phyloP scores from a whole-genome alignment of 2,329 filamentous ascomycete species.

The Ceratocystis diversiconidia region DNA sequence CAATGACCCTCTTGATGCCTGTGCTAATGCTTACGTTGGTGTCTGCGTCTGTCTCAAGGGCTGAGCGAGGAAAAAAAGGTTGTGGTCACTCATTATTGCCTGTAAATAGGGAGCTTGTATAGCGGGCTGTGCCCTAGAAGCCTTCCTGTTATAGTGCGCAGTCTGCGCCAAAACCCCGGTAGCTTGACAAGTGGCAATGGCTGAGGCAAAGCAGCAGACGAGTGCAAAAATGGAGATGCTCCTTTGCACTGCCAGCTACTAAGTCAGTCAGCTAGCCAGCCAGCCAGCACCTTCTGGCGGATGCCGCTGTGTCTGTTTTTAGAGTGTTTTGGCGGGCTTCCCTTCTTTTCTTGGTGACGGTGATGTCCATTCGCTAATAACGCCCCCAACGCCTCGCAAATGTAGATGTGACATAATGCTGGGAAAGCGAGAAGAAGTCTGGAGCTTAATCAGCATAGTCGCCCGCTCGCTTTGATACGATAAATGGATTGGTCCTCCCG shows the following conservation, averaged over 20 bases:
- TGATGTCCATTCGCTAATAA: not conserved
- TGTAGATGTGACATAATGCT: too few species aligned
- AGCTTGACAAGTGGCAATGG: not conserved
- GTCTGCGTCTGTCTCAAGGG: not conserved
- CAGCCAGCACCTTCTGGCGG: not conserved
- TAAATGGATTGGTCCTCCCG: not conserved
- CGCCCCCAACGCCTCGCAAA: not conserved
- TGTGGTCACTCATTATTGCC: too few species aligned
- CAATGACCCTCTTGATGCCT: not conserved
- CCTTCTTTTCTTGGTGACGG: not conserved
- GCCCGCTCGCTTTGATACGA: not conserved
- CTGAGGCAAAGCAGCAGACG: not conserved
- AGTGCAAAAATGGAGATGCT: not conserved
- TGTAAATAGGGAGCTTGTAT: too few species aligned
- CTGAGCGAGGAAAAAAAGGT: not conserved
- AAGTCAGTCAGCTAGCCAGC: too few species aligned
- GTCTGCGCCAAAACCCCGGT: not conserved
- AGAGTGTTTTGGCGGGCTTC: not conserved
- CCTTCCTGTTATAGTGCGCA: not conserved
- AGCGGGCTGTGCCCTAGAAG: not conserved
- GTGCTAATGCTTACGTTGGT: not conserved
- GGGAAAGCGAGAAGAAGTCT: not conserved
- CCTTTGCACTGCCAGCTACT: not conserved
- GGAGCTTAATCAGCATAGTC: not conserved
- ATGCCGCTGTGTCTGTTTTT: not conserved